A percentile compares a stretch with the other conserved stretches of the same genome.
Conservation (phyloP, 768 basidiomycete species). For the Suillus americanus region DNA sequence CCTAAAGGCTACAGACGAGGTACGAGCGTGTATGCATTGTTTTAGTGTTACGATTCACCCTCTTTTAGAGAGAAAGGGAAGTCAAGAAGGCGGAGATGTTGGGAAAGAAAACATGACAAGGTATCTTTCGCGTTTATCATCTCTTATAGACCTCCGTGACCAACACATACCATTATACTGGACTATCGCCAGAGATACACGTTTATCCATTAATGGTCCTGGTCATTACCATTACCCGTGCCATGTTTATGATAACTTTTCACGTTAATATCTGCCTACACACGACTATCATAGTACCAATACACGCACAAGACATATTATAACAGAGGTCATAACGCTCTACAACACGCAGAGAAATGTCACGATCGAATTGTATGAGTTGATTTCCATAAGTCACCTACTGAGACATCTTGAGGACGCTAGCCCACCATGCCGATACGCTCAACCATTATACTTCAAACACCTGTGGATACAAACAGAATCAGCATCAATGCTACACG, state of each 20-base stretch:
- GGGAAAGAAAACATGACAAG: slow-evolving; percentile 6
- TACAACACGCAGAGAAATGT: background rate
- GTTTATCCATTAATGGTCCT: background rate
- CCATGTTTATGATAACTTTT: background rate
- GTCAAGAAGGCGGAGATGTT: slow-evolving; percentile 44
- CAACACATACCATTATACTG: background rate
- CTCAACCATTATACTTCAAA: background rate
- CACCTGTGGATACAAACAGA: background rate
- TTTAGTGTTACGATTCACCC: background rate
- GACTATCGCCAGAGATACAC: background rate
- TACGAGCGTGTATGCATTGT: slow-evolving; percentile 11
- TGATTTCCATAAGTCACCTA: background rate
- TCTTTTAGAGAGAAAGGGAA: slow-evolving; percentile 51
- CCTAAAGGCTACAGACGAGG: slow-evolving; percentile 69
- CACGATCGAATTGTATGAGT: background rate
- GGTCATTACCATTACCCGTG: background rate
- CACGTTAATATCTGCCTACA: background rate
- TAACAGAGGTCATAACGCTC: no score
- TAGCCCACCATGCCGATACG: background rate
- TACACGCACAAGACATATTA: background rate
- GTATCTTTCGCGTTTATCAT: background rate
- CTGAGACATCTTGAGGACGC: background rate
- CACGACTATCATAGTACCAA: background rate
- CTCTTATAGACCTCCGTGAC: background rate
- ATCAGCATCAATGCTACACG: background rate